Evolutionary conservation across 352 stramenopile genomes (phyloP).

Genomic region (Aphanomyces euteiches): DNA sequence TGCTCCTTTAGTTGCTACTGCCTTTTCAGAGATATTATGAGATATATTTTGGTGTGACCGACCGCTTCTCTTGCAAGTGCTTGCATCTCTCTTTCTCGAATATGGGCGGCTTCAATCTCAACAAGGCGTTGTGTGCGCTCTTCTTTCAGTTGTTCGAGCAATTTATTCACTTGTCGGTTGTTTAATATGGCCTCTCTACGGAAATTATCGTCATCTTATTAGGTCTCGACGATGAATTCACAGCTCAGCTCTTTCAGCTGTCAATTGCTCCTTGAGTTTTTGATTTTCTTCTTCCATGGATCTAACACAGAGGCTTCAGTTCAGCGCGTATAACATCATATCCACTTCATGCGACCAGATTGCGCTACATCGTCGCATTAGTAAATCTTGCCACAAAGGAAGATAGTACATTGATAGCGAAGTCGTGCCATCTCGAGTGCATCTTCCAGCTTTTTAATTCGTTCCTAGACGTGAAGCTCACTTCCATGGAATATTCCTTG

Average conservation of each 20-base stretch:
- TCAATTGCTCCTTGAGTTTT: slow-evolving; percentile 22
- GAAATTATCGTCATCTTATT: neutral
- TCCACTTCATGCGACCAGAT: slow-evolving; percentile 28
- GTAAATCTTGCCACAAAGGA: neutral
- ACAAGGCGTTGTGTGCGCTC: slow-evolving; percentile 28
- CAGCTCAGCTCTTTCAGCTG: slow-evolving; percentile 14
- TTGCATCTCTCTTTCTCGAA: slow-evolving; percentile 24
- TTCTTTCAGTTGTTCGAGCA: slow-evolving; percentile 22
- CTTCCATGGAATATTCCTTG: too few relatives aligned
- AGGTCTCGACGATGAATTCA: neutral
- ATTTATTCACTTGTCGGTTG: slow-evolving; percentile 28
- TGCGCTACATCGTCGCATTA: slow-evolving; percentile 10
- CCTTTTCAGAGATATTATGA: neutral
- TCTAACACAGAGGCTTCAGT: neutral
- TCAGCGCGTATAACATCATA: neutral
- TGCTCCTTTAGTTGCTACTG: slow-evolving; percentile 29
- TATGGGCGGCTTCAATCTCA: slow-evolving; percentile 22
- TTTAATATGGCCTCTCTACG: slow-evolving; percentile 7
- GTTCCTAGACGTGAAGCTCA: slow-evolving; percentile 1
- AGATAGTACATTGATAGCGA: slow-evolving; percentile 26
- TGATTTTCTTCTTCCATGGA: slow-evolving; percentile 21
- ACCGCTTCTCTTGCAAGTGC: slow-evolving; percentile 18
- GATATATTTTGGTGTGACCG: neutral
- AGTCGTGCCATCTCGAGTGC: slow-evolving; percentile 26
- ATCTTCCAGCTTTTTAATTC: slow-evolving; percentile 26